A percentile compares a stretch with the other conserved stretches of the same genome.
Evolutionary conservation across 495 filamentous ascomycete species (phyloP).

Genomic region (Evernia prunastri): DNA sequence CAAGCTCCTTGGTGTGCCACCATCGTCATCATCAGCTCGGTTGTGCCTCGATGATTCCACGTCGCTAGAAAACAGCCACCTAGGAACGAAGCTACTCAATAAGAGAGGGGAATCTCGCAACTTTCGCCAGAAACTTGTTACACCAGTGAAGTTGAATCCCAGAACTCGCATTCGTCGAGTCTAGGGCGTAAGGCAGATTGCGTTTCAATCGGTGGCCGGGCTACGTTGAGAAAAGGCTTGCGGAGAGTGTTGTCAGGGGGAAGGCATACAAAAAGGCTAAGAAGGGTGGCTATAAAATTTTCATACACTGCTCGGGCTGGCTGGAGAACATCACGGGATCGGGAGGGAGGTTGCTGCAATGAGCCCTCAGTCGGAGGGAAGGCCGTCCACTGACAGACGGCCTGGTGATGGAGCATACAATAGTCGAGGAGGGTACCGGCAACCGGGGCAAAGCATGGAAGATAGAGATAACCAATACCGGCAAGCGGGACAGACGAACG

Average conservation of each 20-base stretch:
- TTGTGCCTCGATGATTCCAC: slow-evolving; percentile 8
- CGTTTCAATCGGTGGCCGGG: not conserved
- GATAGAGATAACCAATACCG: slow-evolving; percentile 14
- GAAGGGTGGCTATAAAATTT: not conserved
- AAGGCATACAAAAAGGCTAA: not conserved
- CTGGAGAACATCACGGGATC: slow-evolving; percentile 2
- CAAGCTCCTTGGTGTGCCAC: slow-evolving; percentile 1
- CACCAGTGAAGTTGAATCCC: not conserved
- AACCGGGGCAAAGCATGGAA: slow-evolving; percentile 17
- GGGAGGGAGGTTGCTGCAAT: slow-evolving; percentile 17
- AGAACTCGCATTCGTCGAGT: not conserved
- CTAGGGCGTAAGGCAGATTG: not conserved
- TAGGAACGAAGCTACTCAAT: not conserved
- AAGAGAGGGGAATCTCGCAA: not conserved
- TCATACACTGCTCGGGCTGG: not conserved
- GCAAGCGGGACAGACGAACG: slow-evolving; percentile 21
- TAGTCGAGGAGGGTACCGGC: slow-evolving; percentile 18
- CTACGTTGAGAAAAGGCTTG: not conserved
- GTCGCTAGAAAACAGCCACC: slow-evolving; percentile 2
- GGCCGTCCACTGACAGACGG: slow-evolving; percentile 24
- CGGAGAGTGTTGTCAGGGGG: not conserved
- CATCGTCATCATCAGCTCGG: not conserved
- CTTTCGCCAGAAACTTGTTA: not conserved
- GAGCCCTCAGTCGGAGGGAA: slow-evolving; percentile 26
- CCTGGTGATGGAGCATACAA: slow-evolving; percentile 22